These are phyloP conservation scores for Onygenales sp. DNA, from an alignment of 2,329 filamentous ascomycete species.

Conservation along the genomic window DNA sequence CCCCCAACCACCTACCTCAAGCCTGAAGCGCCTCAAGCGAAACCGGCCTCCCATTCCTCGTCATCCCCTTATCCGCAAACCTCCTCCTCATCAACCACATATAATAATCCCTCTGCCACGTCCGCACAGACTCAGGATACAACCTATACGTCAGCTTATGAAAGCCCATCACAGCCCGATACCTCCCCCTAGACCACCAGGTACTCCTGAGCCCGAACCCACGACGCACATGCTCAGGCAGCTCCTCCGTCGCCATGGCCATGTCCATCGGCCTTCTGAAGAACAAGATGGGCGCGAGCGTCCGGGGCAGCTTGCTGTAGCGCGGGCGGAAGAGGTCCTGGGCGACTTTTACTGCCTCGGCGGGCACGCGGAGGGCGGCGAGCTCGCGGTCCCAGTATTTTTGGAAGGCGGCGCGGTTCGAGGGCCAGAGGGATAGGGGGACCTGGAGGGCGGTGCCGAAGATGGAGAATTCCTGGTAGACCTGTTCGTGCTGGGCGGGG, in stretches of 20 bases:
- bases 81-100: neutral
- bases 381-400: neutral
- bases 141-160: neutral
- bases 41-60: neutral
- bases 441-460: conserved; percentile 10
- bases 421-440: conserved; percentile 8
- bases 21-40: neutral
- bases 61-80: neutral
- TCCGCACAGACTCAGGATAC: neutral
- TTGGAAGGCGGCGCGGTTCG: neutral
- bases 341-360: neutral
- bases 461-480: conserved; percentile 10
- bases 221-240: neutral
- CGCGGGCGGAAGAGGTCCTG: neutral
- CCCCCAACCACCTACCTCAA: no score
- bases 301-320: neutral
- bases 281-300: neutral
- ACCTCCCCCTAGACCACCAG: neutral
- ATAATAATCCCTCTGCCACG: neutral
- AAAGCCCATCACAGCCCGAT: neutral
- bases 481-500: conserved; percentile 5
- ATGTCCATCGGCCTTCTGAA: neutral
- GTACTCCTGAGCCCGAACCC: neutral
- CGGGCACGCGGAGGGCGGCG: neutral
- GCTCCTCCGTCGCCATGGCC: neutral